Percentiles rank a stretch among this genome's conserved stretches.
phyloP scores from a whole-genome alignment of 306 rosid genomes.

The Myrica gale region DNA sequence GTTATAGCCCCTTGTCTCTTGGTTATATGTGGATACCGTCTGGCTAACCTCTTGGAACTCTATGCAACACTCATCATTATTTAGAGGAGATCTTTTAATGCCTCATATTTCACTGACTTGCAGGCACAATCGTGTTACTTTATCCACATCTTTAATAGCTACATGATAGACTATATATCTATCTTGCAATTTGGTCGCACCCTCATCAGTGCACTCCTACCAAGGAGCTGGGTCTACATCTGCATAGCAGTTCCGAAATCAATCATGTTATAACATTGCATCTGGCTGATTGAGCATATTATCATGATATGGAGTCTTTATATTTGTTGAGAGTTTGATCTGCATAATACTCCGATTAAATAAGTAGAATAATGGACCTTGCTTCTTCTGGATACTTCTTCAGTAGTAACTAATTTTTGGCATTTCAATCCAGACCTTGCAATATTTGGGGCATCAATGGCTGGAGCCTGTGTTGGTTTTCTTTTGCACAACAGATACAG shows the following conservation, averaged over 20 bases:
- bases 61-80: conserved; percentile 5
- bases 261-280: conserved; percentile 9
- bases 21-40: not conserved
- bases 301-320: not conserved
- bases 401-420: conserved; percentile 17
- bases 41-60: conserved; percentile 8
- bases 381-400: conserved; percentile 15
- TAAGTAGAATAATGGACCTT: not conserved
- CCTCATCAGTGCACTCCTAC: conserved; percentile 3
- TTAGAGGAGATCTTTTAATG: conserved; percentile 7
- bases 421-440: conserved; percentile 67
- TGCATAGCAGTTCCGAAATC: conserved; percentile 8
- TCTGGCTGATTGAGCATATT: conserved; percentile 5
- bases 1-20: not conserved
- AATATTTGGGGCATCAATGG: conserved; percentile 96
- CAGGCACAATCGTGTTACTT: not conserved
- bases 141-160: not conserved
- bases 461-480: conserved; percentile 97
- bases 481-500: conserved; percentile 87
- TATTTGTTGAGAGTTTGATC: not conserved
- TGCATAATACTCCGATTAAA: not conserved
- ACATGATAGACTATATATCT: not conserved
- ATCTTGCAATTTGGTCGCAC: conserved; percentile 7
- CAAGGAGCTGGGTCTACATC: conserved; percentile 20
- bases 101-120: conserved; percentile 1